Conservation (phyloP, 805 yeast species). For the Maudiozyma saulgeensis region DNA sequence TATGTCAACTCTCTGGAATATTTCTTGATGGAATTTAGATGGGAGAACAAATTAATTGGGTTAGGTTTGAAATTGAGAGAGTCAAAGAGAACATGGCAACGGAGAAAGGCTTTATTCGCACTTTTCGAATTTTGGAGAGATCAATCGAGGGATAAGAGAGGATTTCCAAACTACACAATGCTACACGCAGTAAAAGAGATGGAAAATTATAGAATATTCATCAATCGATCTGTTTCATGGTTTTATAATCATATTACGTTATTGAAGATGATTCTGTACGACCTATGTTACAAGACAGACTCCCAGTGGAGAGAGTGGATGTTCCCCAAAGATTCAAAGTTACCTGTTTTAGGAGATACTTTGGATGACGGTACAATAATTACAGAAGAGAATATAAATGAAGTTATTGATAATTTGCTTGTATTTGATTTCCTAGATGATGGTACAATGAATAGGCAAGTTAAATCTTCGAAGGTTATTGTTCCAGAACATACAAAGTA, state of each 20-base stretch:
- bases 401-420: conserved; percentile 20
- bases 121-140: conserved; percentile 31
- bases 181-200: conserved; percentile 30
- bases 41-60: conserved; percentile 29
- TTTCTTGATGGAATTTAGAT: conserved; percentile 29
- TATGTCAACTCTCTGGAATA: conserved; percentile 29
- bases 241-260: conserved; percentile 30
- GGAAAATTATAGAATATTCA: conserved; percentile 30
- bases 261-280: conserved; percentile 28
- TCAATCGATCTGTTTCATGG: conserved; percentile 31
- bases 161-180: conserved; percentile 21
- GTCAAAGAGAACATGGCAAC: conserved; percentile 31
- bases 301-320: conserved; percentile 32
- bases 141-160: conserved; percentile 27
- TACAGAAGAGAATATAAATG: conserved; percentile 21
- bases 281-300: conserved; percentile 26
- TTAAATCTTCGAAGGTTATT: conserved; percentile 19
- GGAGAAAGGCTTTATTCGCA: conserved; percentile 29
- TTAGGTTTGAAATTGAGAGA: conserved; percentile 26
- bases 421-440: conserved; percentile 25
- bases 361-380: conserved; percentile 5
- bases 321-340: conserved; percentile 19
- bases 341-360: conserved; percentile 21
- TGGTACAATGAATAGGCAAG: conserved; percentile 21
- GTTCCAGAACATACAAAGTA: conserved; percentile 5